Evolutionary conservation across 2,329 filamentous ascomycete species (phyloP), one percentile per base, ranked within the genome.

Genomic region (Zasmidium citrigriseum): DNA sequence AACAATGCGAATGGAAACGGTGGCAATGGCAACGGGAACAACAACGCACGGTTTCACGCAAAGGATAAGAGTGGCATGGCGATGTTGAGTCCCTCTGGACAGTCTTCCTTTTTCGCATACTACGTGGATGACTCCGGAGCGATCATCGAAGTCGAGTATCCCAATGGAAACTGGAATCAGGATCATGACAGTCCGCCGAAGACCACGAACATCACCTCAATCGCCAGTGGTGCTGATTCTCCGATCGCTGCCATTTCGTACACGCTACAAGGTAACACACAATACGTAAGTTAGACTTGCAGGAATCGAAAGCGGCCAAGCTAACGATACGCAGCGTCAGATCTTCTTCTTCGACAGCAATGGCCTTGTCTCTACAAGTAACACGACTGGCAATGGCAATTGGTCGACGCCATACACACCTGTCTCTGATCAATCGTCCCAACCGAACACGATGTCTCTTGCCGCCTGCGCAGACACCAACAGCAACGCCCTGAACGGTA

Each of bases 181-280:
- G 57, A 24, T 50, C 55, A 41, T 12, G 47, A 20, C 29, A 50
- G 18, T 18, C 27, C 50, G 24, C 44, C 47, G 16, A 55, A 21
- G 34, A 61, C n/a, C n/a, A 41, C 60, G 4, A 55, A 60, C 27
- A 55, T 64, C 16, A 61, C 58, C n/a, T 41, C 55, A 11, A 20
- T 50, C 9, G 49, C 38, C 4, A 55, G 52, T 22, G 46, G 38
- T 21, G 18, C 51, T 2, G 57, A 57, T 25, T 57, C 60, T 4
- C 58, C 62, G 2, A 27, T 64, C n/a, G 57, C 62, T 4, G 62
- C 62, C 10, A 49, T 64, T n/a, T 49, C 55, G 7, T 64, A 62
- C 45, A 38, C 38, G 1, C 29, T 53, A 27, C 41, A 55, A 29
- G 48, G 52, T 21, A 27, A 54, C 10, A 52, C 48, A 21, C 12